A percentile compares a stretch with the other conserved stretches of the same genome.
These are phyloP conservation scores for Diplodia seriata DNA, from an alignment of 2,329 filamentous ascomycete genomes.

Conservation along the genomic window DNA sequence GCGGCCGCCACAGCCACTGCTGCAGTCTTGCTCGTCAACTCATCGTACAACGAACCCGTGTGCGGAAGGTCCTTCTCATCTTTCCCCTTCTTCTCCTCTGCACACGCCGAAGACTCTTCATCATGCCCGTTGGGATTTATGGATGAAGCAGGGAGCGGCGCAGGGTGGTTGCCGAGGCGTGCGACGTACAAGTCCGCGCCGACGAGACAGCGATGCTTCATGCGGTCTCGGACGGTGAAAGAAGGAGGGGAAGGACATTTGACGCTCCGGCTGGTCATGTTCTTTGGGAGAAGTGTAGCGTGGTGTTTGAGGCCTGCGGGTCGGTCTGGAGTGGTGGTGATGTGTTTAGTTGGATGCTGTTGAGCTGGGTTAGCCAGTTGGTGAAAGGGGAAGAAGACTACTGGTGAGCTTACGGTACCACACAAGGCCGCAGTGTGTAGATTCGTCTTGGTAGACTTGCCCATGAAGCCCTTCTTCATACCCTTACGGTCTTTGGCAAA, in stretches of 20 bases:
- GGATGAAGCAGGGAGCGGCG: neutral
- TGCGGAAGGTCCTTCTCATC: neutral
- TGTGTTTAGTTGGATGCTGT: neutral
- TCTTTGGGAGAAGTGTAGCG: neutral
- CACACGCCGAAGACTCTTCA: neutral
- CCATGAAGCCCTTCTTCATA: neutral
- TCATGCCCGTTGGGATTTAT: neutral
- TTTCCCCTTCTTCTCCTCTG: neutral
- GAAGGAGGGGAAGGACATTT: slow-evolving; percentile 16
- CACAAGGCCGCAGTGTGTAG: too few species aligned
- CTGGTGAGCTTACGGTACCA: neutral
- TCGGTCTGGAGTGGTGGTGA: slow-evolving; percentile 31
- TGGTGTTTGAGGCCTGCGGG: neutral
- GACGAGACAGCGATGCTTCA: slow-evolving; percentile 55
- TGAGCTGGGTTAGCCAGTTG: neutral
- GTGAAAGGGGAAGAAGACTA: neutral
- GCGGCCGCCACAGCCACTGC: slow-evolving; percentile 24
- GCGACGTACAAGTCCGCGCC: slow-evolving; percentile 61
- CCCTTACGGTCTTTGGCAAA: neutral
- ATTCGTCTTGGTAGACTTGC: slow-evolving; percentile 15
- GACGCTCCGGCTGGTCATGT: neutral
- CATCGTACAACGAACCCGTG: slow-evolving; percentile 55
- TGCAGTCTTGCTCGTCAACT: slow-evolving; percentile 44
- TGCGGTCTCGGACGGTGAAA: slow-evolving; percentile 46
- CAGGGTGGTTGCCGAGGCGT: slow-evolving; percentile 46